Conservation (phyloP, 176 grass and related monocot genomes). For the Thinopyrum elongatum region DNA sequence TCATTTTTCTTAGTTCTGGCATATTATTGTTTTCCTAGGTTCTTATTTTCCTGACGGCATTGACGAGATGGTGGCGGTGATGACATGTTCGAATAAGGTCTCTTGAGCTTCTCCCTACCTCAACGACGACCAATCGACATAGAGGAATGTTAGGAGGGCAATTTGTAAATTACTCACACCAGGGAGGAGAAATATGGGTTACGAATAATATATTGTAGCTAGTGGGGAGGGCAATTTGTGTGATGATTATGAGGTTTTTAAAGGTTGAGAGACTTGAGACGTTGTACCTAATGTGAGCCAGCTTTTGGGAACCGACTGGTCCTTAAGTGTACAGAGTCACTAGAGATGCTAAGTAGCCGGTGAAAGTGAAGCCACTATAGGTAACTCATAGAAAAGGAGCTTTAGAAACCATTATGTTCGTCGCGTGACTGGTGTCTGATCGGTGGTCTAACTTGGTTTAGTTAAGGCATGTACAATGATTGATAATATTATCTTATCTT, state of each 20-base stretch:
- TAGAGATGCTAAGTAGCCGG: background rate
- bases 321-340: background rate
- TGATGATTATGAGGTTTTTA: constrained; percentile 20
- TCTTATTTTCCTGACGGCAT: no score
- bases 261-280: constrained; percentile 11
- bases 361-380: constrained; percentile 12
- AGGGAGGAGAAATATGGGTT: no score
- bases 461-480: no score
- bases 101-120: no score
- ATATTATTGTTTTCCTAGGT: no score
- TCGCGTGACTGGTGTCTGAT: background rate
- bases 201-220: background rate
- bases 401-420: background rate
- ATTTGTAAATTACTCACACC: no score
- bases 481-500: no score
- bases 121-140: no score
- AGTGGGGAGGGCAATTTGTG: constrained; percentile 33
- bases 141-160: no score
- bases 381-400: constrained; percentile 16
- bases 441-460: background rate
- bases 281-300: constrained; percentile 26
- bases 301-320: constrained; percentile 44
- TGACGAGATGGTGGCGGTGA: no score
- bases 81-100: no score
- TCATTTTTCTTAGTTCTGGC: no score